Evolutionary conservation across 129 eudicot genomes (phyloP).

Genomic region (Escallonia rubra): DNA sequence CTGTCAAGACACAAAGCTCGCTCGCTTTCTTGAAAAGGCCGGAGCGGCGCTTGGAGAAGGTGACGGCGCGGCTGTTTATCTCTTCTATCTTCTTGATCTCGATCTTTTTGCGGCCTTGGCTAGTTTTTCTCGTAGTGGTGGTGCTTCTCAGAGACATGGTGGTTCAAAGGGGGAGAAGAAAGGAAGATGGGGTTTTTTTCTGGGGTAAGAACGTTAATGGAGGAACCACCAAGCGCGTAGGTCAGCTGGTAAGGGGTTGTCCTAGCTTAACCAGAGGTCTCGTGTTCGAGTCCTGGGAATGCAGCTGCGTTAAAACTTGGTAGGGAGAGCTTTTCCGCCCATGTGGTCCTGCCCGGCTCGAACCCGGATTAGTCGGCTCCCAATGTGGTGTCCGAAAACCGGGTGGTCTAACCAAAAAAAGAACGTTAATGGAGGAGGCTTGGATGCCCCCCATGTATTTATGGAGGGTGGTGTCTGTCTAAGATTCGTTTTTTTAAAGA

Average conservation of each 20-base stretch:
- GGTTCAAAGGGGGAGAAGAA: neutral
- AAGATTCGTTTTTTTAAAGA: no score
- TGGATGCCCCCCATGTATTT: no score
- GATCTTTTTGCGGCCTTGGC: constrained; percentile 25
- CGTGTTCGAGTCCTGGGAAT: neutral
- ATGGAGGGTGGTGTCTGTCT: no score
- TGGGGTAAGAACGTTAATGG: neutral
- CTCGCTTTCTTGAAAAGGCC: constrained; percentile 33
- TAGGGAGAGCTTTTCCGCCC: no score
- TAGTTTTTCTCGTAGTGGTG: neutral
- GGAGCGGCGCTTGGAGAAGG: constrained; percentile 36
- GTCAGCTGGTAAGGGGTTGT: no score
- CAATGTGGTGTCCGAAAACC: no score
- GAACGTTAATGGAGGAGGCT: no score
- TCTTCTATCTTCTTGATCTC: constrained; percentile 20
- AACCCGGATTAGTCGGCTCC: no score
- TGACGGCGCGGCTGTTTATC: constrained; percentile 19
- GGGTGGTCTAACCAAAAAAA: no score
- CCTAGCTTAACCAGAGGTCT: no score
- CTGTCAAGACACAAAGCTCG: constrained; percentile 21
- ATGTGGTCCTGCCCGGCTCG: no score
- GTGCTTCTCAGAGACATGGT: neutral
- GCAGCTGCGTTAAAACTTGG: neutral
- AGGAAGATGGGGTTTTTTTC: neutral
- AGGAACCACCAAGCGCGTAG: no score